A percentile compares a stretch with the other conserved stretches of the same genome.
Conservation (phyloP, 345 rosid species). For the Combretum micranthum region DNA sequence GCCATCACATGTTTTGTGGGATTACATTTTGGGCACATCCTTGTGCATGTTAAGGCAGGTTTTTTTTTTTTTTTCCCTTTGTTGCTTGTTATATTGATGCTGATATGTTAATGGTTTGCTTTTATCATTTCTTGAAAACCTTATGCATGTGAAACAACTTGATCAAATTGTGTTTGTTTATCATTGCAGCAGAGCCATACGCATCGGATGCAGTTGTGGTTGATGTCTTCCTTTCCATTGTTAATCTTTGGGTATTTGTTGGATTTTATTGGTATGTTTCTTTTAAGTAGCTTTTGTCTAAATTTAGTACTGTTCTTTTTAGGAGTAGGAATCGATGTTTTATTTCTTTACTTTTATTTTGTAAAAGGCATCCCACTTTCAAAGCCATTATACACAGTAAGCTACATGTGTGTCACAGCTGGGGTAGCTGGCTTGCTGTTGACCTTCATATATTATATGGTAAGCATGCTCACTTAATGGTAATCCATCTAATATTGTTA, state of each 20-base stretch:
- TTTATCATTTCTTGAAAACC: neutral
- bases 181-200: conserved; percentile 28
- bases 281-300: neutral
- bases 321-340: neutral
- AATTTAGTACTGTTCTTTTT: neutral
- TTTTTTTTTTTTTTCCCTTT: neutral
- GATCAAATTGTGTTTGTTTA: neutral
- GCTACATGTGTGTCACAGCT: conserved; percentile 46
- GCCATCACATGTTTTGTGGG: conserved; percentile 47
- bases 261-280: conserved; percentile 32
- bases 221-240: conserved; percentile 25
- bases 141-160: neutral
- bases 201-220: conserved; percentile 35
- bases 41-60: conserved; percentile 37
- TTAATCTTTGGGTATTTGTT: conserved; percentile 34
- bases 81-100: neutral
- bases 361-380: conserved; percentile 44
- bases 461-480: conserved; percentile 19
- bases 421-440: conserved; percentile 51
- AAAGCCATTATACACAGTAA: conserved; percentile 47
- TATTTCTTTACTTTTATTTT: neutral
- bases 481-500: neutral
- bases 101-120: neutral
- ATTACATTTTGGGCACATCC: conserved; percentile 50
- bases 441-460: conserved; percentile 34